Evolutionary conservation across 1,284 basidiomycete species (phyloP), one percentile per base, ranked within the genome.

Genomic region (Schizophyllum commune): DNA sequence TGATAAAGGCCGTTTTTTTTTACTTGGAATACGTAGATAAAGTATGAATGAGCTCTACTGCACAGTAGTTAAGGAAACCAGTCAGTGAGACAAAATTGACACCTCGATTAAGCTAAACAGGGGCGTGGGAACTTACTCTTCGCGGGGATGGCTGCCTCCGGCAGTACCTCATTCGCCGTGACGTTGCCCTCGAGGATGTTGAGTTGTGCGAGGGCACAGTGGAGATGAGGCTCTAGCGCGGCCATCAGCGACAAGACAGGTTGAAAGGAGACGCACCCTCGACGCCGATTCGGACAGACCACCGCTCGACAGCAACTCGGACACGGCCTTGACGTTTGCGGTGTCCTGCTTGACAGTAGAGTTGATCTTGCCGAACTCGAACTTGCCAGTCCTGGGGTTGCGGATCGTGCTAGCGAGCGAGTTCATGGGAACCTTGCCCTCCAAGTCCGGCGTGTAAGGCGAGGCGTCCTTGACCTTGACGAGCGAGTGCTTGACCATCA

Each of bases 381-480:
- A 96, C 68, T 88, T 91, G 67, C 92, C 89, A 15, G 85, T 88
- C 83, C 94, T 96, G 63, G 83, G 74, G 72, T 95, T 86, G 64
- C 88, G 84, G n/a, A 83, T 81, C 2, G 92, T 88, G 27, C 96
- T 86, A 6, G 96, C 96, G 73, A 96, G 79, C 0, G 95, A 92
- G 82, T 99, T 99, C 74, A 98, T 82, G 57, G 98, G 82, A 39
- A 98, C 94, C 55, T 87, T 83, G 57, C 82, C 83, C 76, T 99
- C 96, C 65, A 97, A 82, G 68, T 98, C 96, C 63, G 84, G 83
- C 56, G 83, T 77, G 79, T 96, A 99, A 19, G 96, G 97, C 20
- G 96, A 94, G 47, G 85, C 84, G 52, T 97, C 96, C 81, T 99
- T 98, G 83, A 99, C 88, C 77, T 91, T 90, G 66, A 99, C 95